phyloP scores from a whole-genome alignment of 2,329 filamentous ascomycete species.

The Scedosporium apiospermum region DNA sequence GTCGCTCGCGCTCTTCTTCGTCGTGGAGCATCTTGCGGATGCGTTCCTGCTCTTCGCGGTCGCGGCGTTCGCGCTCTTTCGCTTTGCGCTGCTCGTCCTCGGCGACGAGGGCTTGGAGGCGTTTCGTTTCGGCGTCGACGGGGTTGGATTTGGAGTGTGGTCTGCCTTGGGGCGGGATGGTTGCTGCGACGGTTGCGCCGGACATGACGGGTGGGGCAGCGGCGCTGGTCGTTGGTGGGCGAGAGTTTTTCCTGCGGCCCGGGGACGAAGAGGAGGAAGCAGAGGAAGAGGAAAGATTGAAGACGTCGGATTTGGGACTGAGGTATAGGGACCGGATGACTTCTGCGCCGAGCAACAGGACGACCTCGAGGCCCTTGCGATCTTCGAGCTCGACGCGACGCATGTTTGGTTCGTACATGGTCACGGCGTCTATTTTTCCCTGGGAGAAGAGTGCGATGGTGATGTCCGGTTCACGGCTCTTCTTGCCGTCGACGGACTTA shows the following conservation, averaged over 20 bases:
- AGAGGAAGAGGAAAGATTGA: slow-evolving; percentile 54
- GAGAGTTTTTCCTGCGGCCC: slow-evolving; percentile 21
- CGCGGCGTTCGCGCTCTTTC: slow-evolving; percentile 45
- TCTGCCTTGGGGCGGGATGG: slow-evolving; percentile 11
- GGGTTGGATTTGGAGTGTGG: not conserved
- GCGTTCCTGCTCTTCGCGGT: slow-evolving; percentile 41
- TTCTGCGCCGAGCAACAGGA: slow-evolving; percentile 55
- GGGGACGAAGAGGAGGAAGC: not conserved
- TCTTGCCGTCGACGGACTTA: slow-evolving; percentile 63
- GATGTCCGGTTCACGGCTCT: slow-evolving; percentile 89
- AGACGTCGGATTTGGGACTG: slow-evolving; percentile 59
- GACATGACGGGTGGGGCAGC: slow-evolving; percentile 25
- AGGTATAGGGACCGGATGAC: slow-evolving; percentile 59
- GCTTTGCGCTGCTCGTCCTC: slow-evolving; percentile 40
- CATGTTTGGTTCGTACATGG: slow-evolving; percentile 89
- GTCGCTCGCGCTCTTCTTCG: slow-evolving; percentile 53
- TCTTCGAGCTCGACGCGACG: slow-evolving; percentile 88
- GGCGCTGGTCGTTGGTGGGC: slow-evolving; percentile 19
- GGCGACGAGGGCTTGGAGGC: slow-evolving; percentile 47
- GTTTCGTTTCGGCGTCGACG: slow-evolving; percentile 68
- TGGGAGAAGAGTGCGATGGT: slow-evolving; percentile 80
- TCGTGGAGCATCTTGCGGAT: slow-evolving; percentile 55
- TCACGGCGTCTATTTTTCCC: slow-evolving; percentile 52
- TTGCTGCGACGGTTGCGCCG: slow-evolving; percentile 16
- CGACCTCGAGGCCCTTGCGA: slow-evolving; percentile 82